Evolutionary conservation across 352 stramenopile species (phyloP), one percentile per base, ranked within the genome.

Genomic region (Globisporangium splendens): DNA sequence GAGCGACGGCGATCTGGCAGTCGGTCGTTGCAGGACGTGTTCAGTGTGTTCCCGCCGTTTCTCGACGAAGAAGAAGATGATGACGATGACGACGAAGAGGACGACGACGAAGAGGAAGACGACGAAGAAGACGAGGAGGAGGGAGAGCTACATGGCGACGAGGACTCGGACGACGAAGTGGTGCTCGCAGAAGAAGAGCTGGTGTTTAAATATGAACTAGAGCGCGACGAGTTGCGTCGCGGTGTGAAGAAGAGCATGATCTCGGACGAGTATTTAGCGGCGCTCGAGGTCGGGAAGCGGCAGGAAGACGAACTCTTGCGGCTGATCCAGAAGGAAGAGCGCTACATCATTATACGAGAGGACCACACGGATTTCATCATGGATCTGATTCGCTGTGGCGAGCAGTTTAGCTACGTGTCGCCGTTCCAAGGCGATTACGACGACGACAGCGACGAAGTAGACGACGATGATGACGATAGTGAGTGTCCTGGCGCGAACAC

Each of bases 331-430:
- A 89, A 84, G 57, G 81, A 91, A 49, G 82, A 91, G 64, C 79
- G 82, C 55, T 91, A 83, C 71, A 89, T 91, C 68, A 86, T 91
- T 75, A 88, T 91, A 72, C 75, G 78, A 51, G 82, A 91, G 46
- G 77, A 89, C 50, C 82, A 91, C 65, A 79, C 77, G 31, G 77
- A 89, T 38, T 89, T 91, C 50, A 89, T 91, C 63, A 86, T 88
- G 68, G 75, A 91, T 63, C 51, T 91, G 47, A 89, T 91, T 31
- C 79, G 82, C 54, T 91, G 79, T 54, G 82, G 82, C 42, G 77
- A 88, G 58, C 79, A 89, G 63, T 88, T 91, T 59, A 88, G 73
- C 68, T 86, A 86, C 61, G 58, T 87, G 14, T 75, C 74, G 21
- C 63, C 77, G 3, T 76, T 83, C 47, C 72, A 56, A 18, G 57